phyloP scores from a whole-genome alignment of 441 rosid species.

The Theobroma grandiflorum region DNA sequence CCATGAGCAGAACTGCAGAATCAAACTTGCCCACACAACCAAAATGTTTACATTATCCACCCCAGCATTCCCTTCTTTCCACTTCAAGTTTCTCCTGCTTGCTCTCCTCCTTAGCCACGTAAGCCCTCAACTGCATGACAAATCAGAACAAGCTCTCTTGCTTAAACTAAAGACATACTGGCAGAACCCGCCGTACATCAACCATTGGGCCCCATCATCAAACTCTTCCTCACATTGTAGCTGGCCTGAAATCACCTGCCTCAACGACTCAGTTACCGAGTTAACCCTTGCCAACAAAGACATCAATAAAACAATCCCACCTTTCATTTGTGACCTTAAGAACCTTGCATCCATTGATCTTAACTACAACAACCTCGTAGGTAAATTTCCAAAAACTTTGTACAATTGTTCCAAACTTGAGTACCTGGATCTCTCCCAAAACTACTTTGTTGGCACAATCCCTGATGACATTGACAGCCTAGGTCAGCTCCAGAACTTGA shows the following conservation, averaged over 20 bases:
- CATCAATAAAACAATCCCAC: slow-evolving; percentile 41
- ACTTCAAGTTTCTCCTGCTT: background rate
- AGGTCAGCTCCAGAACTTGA: slow-evolving; percentile 40
- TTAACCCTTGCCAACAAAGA: background rate
- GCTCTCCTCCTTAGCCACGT: slow-evolving; percentile 31
- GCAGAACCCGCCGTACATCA: slow-evolving; percentile 44
- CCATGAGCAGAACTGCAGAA: too few relatives aligned
- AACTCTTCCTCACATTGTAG: slow-evolving; percentile 45
- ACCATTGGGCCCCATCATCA: slow-evolving; percentile 43
- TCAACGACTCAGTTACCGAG: slow-evolving; percentile 34
- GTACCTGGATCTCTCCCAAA: slow-evolving; percentile 52
- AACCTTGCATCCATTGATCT: slow-evolving; percentile 45
- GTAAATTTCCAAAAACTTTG: slow-evolving; percentile 43
- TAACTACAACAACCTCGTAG: slow-evolving; percentile 39
- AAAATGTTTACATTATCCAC: background rate
- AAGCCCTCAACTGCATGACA: background rate
- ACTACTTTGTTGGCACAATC: slow-evolving; percentile 53
- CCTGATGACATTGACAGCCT: slow-evolving; percentile 48
- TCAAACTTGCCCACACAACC: background rate
- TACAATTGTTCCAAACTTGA: slow-evolving; percentile 50
- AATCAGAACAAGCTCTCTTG: slow-evolving; percentile 44
- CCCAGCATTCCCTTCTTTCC: background rate
- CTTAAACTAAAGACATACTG: slow-evolving; percentile 50
- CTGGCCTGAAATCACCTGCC: slow-evolving; percentile 68
- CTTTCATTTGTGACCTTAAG: slow-evolving; percentile 58